Evolutionary conservation across 2,329 filamentous ascomycete species (phyloP), one percentile per base, ranked within the genome.

Genomic region (Scedosporium apiospermum): DNA sequence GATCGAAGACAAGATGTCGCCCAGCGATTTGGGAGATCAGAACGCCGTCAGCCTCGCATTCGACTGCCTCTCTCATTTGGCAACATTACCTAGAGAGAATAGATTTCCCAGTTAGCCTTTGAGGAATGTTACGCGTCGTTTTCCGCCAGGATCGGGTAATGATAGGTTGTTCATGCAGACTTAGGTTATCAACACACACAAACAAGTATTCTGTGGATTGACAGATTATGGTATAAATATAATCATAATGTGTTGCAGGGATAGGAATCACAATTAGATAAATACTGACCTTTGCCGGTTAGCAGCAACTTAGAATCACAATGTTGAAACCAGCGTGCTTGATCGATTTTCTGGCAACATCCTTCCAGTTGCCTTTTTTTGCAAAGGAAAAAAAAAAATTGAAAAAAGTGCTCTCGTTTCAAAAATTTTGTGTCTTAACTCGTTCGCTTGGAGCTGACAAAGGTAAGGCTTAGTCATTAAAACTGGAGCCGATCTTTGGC

Each of bases 1-100:
- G 85, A 72, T 96, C 91, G 79, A 97, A 98, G 68, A 99, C 80
- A 65, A 97, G 85, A 77, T 93, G 97, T 67, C 90, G 88, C 68
- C 88, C 87, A 57, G 87, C 87, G 65, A 96, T 86, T 71, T 84
- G 82, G 67, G 90, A 93, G 71, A 98, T 95, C 38, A 53, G 23
- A 9, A 61, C 30, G 26, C 18, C 46, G 6, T 55, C 38, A 14
- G 12, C 27, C 12, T 26, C 51, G 51, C n/a, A 16, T 6, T 55
- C 12, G 51, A 23, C 23, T 23, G 18, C 51, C 51, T 27, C 23
- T 10, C 23, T 55, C 51, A 14, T 55, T 26, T 21, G 21, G 4
- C 51, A 55, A 55, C n/a, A 14, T 23, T 55, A 23, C 18, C 12
- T 14, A 14, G 12, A 55, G 18, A 18, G 51, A n/a, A 49, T 23